phyloP scores from a whole-genome alignment of 2,329 filamentous ascomycete species.

The Fusarium penzigii region DNA sequence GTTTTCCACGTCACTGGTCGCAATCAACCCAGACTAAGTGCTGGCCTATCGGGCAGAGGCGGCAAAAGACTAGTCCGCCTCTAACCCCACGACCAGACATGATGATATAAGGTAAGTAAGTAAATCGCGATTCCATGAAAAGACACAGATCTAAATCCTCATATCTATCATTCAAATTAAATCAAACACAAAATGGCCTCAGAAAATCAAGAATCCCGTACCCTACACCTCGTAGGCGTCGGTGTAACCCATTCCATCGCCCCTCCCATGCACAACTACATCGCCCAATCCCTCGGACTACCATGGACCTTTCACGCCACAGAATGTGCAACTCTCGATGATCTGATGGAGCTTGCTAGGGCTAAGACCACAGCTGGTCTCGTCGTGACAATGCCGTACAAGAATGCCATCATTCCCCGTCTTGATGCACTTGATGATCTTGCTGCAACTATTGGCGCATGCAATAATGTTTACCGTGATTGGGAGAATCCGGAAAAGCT shows the following conservation, averaged over 20 bases:
- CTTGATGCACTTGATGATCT: conserved; percentile 40
- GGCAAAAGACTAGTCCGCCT: not conserved
- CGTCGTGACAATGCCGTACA: conserved; percentile 43
- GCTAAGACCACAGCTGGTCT: conserved; percentile 30
- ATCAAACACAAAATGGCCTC: conserved; percentile 2
- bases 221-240: conserved; percentile 39
- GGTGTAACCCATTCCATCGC: conserved; percentile 44
- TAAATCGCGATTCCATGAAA: no score
- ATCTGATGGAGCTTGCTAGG: conserved; percentile 31
- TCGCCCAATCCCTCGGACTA: conserved; percentile 35
- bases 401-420: conserved; percentile 35
- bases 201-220: conserved; percentile 8
- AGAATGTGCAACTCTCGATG: conserved; percentile 35
- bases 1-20: no score
- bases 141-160: no score
- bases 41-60: no score
- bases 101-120: not conserved
- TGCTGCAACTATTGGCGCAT: conserved; percentile 38
- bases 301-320: conserved; percentile 33
- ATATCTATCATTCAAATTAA: not conserved
- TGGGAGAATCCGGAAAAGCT: conserved; percentile 26
- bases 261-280: conserved; percentile 41
- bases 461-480: conserved; percentile 37
- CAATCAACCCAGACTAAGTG: no score
- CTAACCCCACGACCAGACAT: not conserved